phyloP scores from a whole-genome alignment of 2,329 filamentous ascomycete species.

The Trichoderma atrobrunneum region DNA sequence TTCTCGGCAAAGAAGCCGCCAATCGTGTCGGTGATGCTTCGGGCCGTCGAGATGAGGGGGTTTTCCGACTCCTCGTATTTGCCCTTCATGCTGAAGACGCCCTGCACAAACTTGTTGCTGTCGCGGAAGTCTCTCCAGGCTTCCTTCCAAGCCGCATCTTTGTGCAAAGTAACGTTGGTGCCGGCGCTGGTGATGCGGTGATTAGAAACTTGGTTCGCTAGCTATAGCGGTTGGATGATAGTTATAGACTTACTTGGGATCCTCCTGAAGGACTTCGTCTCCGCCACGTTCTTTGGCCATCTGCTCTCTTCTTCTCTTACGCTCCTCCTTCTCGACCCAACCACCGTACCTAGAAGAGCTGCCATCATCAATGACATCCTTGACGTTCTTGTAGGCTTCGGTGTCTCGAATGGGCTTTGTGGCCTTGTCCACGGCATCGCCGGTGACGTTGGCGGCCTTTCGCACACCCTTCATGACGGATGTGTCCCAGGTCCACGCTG shows the following conservation, averaged over 20 bases:
- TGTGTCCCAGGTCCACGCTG: constrained; percentile 97
- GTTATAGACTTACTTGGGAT: constrained; percentile 70
- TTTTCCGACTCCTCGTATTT: constrained; percentile 97
- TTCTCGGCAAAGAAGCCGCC: constrained; percentile 98
- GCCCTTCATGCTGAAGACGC: constrained; percentile 79
- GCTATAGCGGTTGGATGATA: too few relatives aligned
- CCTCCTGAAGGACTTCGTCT: constrained; percentile 68
- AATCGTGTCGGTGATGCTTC: constrained; percentile 89
- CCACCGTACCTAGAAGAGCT: constrained; percentile 95
- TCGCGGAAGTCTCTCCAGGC: constrained; percentile 97
- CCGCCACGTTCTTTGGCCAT: constrained; percentile 61
- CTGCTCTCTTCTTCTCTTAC: constrained; percentile 72
- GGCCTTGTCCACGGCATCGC: constrained; percentile 86
- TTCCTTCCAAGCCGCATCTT: constrained; percentile 96
- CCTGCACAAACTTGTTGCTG: constrained; percentile 81
- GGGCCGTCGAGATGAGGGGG: constrained; percentile 85
- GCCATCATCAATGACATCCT: constrained; percentile 94
- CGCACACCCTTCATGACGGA: constrained; percentile 87
- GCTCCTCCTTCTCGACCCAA: constrained; percentile 95
- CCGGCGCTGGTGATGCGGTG: constrained; percentile 64
- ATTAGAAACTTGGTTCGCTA: constrained; percentile 29
- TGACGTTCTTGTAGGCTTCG: constrained; percentile 90
- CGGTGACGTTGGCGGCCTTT: constrained; percentile 80
- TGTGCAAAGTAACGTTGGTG: constrained; percentile 91
- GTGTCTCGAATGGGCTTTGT: constrained; percentile 92